Evolutionary conservation across 2,329 filamentous ascomycete genomes (phyloP).

Genomic region (Penicillium italicum): DNA sequence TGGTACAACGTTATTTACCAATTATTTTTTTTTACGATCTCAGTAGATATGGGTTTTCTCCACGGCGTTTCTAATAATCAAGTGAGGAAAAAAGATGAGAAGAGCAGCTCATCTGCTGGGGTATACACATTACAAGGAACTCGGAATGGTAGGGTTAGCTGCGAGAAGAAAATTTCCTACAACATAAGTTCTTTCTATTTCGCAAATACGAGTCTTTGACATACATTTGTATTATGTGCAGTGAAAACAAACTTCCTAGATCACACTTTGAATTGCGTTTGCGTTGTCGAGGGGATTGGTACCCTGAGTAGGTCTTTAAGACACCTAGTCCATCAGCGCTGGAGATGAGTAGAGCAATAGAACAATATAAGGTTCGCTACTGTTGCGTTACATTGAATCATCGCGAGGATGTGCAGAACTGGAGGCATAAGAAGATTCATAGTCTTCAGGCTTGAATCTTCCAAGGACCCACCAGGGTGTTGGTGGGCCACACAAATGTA

Average conservation of each 20-base stretch:
- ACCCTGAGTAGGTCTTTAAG: conserved; percentile 16
- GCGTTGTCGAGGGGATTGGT: conserved; percentile 20
- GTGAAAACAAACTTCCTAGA: no score
- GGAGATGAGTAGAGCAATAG: not conserved
- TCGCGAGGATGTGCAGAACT: not conserved
- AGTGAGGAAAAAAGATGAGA: conserved; percentile 2
- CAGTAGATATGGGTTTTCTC: not conserved
- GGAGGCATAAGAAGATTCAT: not conserved
- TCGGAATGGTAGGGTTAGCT: not conserved
- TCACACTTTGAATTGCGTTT: no score
- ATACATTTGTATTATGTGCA: no score
- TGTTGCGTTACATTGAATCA: not conserved
- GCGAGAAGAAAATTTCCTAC: no score
- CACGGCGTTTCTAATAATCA: not conserved
- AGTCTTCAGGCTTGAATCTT: not conserved
- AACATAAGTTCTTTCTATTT: no score
- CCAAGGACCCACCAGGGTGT: not conserved
- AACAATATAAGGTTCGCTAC: not conserved
- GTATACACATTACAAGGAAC: no score
- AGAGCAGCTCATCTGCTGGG: not conserved
- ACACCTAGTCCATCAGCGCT: conserved; percentile 8
- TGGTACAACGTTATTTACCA: not conserved
- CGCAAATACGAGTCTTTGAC: no score
- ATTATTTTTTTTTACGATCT: not conserved
- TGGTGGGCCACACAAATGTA: not conserved